Base-by-base conservation (phyloP, 495 filamentous ascomycete genomes). In the Aspergillus heteromorphus region DNA sequence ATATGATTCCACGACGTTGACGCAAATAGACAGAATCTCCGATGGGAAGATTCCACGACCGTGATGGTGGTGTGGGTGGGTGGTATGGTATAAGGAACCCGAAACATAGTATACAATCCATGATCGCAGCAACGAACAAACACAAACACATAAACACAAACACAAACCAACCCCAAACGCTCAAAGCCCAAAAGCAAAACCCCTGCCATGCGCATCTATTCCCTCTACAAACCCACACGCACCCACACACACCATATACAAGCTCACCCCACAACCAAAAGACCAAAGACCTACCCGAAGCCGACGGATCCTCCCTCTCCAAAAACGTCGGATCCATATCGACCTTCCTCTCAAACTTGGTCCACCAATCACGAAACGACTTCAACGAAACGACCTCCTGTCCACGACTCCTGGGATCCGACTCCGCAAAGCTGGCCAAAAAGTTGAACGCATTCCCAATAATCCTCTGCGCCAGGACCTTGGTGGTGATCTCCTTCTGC, bases 361-460 rank as follows among this genome's bases (percentile, higher is more conserved):
- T 77, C 93, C 93, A 99, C 93, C 95, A 99, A 50, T 96, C 91
- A 66, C 88, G 84, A 69, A 99, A 97, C 11, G 85, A 87, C 73
- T 86, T 89, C 51, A 99, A 65, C 30, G 95, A 90, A 19, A 99
- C 87, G 11, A 95, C 84, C 65, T 97, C 92, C 47, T 86, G 79
- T 10, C 82, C 88, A 31, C 72, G 77, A 16, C 61, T 57, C 9
- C 54, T 65, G 10, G 64, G 62, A 59, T 74, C 74, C 8, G 65
- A 70, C 43, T 76, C 78, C 41, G 86, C 87, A 77, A 95, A 97
- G 61, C 91, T 88, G 19, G 92, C 84, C 41, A 99, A 74, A 67
- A 95, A 97, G 69, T 97, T 96, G 62, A 96, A 99, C n/a, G 91
- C 92, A 67, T 96, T 95, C 57, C 86, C 84, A 58, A 97, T 96